Base-by-base conservation (phyloP, 2,329 filamentous ascomycete genomes). In the Apiospora saccharicola region DNA sequence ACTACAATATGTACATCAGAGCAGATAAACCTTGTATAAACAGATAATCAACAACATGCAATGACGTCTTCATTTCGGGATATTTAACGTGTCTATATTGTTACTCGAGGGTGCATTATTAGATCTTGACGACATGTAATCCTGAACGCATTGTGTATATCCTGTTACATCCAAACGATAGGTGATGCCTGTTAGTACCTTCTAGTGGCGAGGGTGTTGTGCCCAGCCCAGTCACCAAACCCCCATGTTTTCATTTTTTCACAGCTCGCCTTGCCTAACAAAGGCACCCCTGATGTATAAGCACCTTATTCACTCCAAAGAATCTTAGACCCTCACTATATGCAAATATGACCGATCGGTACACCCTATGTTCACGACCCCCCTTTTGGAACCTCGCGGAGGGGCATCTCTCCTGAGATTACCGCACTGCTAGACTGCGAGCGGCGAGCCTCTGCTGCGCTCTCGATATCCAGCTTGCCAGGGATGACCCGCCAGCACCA, bases 401-500 rank as follows among this genome's bases (percentile, higher is more conserved):
- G 19, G 22, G 34, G 19, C 34, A 41, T 41, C 30, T 64, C 57
- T 6, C 34, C 57, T 19, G 57, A 64, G 19, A 64, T 64, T 14
- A 12, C 57, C 30, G 53, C 3, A 22, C 22, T 19, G 34, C 19
- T 41, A 10, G 57, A n/a, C 10, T 34, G 7, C 26, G 13, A n/a
- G 57, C n/a, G 57, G 6, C 57, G 57, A 41, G 57, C 57, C 19
- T 8, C 19, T 26, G 34, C 34, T 5, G 57, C 34, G 24, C 75
- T 78, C 68, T 44, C 46, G 30, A 26, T 4, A 16, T 90, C 88
- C 75, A 83, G 84, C 53, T 82, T 81, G 2, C 90, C 87, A 0
- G 91, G 91, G 70, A 97, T 90, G 3, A 94, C 91, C 73, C 94
- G 87, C 81, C 88, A 90, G 81, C 96, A 98, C 95, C 96, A 98